A percentile compares a stretch with the other conserved stretches of the same genome.
phyloP scores from a whole-genome alignment of 1,139 yeast genomes.

The Kodamaea anthophila region DNA sequence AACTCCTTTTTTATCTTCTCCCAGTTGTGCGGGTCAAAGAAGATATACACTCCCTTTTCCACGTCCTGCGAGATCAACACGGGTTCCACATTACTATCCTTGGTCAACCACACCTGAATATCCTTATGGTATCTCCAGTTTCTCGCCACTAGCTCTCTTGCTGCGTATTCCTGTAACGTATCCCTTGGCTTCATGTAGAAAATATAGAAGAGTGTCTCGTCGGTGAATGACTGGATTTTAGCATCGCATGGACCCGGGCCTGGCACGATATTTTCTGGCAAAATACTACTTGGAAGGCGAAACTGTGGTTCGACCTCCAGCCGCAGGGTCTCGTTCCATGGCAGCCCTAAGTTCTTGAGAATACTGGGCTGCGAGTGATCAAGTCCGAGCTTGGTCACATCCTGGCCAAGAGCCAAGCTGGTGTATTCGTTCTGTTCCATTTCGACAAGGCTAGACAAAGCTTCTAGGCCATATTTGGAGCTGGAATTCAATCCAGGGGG shows the following conservation, averaged over 20 bases:
- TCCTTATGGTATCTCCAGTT: slow-evolving; percentile 98
- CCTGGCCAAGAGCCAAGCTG: slow-evolving; percentile 78
- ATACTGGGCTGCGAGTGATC: slow-evolving; percentile 51
- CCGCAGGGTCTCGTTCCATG: slow-evolving; percentile 90
- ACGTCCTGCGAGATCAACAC: slow-evolving; percentile 77
- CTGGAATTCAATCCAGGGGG: slow-evolving; percentile 22
- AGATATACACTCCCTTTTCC: slow-evolving; percentile 92
- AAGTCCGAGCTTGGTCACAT: slow-evolving; percentile 67
- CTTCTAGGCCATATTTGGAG: slow-evolving; percentile 70
- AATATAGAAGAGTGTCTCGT: slow-evolving; percentile 88
- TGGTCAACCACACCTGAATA: slow-evolving; percentile 92
- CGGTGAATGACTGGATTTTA: slow-evolving; percentile 72
- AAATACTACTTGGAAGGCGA: slow-evolving; percentile 53
- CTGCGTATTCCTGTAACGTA: slow-evolving; percentile 88
- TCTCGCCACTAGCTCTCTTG: slow-evolving; percentile 79
- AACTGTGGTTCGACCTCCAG: slow-evolving; percentile 88
- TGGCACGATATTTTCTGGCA: slow-evolving; percentile 33
- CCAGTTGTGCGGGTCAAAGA: slow-evolving; percentile 96
- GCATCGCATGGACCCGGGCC: slow-evolving; percentile 46
- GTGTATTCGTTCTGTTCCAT: slow-evolving; percentile 64
- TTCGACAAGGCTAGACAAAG: slow-evolving; percentile 59
- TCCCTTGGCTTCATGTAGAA: slow-evolving; percentile 94
- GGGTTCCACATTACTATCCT: slow-evolving; percentile 88
- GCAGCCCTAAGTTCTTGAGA: slow-evolving; percentile 74
- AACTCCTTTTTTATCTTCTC: slow-evolving; percentile 85